phyloP scores from a whole-genome alignment of 1,139 yeast genomes.

The Kodamaea plutei region DNA sequence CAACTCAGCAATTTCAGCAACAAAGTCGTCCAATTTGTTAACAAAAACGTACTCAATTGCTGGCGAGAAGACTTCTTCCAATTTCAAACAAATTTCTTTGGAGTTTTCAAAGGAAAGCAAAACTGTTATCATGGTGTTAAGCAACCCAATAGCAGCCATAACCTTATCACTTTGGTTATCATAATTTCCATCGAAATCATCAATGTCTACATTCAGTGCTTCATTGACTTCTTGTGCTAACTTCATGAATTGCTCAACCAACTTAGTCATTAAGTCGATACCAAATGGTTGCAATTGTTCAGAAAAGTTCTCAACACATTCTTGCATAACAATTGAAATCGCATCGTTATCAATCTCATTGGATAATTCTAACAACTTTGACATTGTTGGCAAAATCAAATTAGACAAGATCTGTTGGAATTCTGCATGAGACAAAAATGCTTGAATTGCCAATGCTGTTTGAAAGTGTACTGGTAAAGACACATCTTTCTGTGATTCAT shows the following conservation, averaged over 20 bases:
- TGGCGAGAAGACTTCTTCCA: conserved; percentile 75
- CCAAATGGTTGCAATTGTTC: conserved; percentile 94
- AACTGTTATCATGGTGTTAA: conserved; percentile 87
- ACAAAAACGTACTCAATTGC: conserved; percentile 64
- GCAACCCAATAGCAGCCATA: conserved; percentile 81
- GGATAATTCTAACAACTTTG: conserved; percentile 67
- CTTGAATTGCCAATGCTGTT: conserved; percentile 82
- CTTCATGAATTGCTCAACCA: conserved; percentile 77
- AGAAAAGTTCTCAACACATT: conserved; percentile 84
- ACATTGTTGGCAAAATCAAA: conserved; percentile 79
- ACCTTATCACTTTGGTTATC: conserved; percentile 70
- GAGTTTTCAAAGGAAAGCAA: conserved; percentile 83
- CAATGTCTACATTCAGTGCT: conserved; percentile 46
- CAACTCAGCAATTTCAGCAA: conserved; percentile 77
- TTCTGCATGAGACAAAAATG: conserved; percentile 60
- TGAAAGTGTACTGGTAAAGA: conserved; percentile 78
- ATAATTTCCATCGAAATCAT: conserved; percentile 33
- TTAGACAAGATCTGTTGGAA: conserved; percentile 66
- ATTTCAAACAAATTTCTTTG: conserved; percentile 54
- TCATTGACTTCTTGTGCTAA: conserved; percentile 68
- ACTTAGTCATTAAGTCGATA: conserved; percentile 72
- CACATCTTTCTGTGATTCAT: conserved; percentile 27
- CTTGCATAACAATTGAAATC: conserved; percentile 89
- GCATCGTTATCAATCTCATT: conserved; percentile 86
- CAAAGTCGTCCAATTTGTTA: conserved; percentile 69